Base-by-base conservation (phyloP, 2,329 filamentous ascomycete species). In the Alternaria ethzedia region DNA sequence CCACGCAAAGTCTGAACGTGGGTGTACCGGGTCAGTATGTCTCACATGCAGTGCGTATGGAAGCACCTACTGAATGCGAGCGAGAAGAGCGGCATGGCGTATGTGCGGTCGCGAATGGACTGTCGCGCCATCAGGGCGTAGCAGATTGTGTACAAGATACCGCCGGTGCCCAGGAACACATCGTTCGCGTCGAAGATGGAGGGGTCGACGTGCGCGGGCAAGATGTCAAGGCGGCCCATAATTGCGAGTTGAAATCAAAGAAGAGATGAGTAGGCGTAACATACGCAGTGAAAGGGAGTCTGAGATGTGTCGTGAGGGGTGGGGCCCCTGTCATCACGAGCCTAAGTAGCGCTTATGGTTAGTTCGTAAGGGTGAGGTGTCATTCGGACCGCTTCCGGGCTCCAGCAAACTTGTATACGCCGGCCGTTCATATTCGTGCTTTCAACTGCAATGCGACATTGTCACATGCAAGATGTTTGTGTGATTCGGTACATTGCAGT, bases 41-140 rank as follows among this genome's bases (percentile, higher is more conserved):
- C 0, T 11, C 36, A 17, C 3, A 17, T 41, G n/a, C 36, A 41
- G 1, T 10, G 1, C 5, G 15, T 11, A 41, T 9, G 8, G n/a
- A 17, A 2, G 11, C 8, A 41, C 36, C 8, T 41, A 41, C 36
- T 87, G 70, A 83, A 69, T 13, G 81, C 81, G 10, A 87, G 81
- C 0, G 83, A 80, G 52, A 85, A 70, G 11, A 86, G 70, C 0
- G 85, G 85, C 75, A 86, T 84, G 36, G 84, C 80, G 66, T 85
- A 86, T 5, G 83, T 83, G 41, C 79, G 78, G 17, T 84, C 84
- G 54, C 73, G 74, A n/a, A 84, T 71, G 2, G 83, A 82, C 57
- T 83, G 82, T 2, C 76, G 80, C 12, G 80, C 77, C 78, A 86
- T 83, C 66, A 87, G 79, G 49, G 85, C 70, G 74, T 86, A 87